A percentile compares a stretch with the other conserved stretches of the same genome.
Evolutionary conservation across 768 basidiomycete species (phyloP).

Genomic region (Hysterangium stoloniferum): DNA sequence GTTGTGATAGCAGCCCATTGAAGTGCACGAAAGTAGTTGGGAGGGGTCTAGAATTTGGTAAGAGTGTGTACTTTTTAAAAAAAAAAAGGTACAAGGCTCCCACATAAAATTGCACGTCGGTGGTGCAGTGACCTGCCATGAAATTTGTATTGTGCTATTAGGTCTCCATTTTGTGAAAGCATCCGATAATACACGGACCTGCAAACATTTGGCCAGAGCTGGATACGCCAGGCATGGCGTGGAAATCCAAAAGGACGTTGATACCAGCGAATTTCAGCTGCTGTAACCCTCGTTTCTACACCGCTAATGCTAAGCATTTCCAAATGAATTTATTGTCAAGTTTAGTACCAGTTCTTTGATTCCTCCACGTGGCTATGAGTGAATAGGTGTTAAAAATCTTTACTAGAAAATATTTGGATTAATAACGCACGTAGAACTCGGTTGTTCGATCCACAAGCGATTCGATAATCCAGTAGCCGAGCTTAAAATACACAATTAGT

Average conservation of each 20-base stretch:
- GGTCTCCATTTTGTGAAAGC: no score
- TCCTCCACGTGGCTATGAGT: slow-evolving; percentile 49
- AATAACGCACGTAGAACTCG: slow-evolving; percentile 40
- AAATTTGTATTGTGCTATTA: background rate
- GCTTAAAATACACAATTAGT: slow-evolving; percentile 30
- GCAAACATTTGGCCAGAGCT: slow-evolving; percentile 55
- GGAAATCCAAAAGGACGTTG: slow-evolving; percentile 58
- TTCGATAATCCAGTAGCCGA: slow-evolving; percentile 81
- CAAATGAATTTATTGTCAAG: background rate
- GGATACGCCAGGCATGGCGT: slow-evolving; percentile 66
- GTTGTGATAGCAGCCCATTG: slow-evolving; percentile 83
- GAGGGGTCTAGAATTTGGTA: slow-evolving; percentile 39
- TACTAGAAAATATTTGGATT: background rate
- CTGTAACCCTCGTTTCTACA: slow-evolving; percentile 54
- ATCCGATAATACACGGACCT: no score
- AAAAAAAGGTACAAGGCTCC: no score
- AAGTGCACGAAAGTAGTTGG: slow-evolving; percentile 71
- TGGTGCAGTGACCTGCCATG: slow-evolving; percentile 39
- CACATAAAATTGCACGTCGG: slow-evolving; percentile 67
- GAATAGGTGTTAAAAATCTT: background rate
- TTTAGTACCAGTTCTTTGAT: slow-evolving; percentile 49
- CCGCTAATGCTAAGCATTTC: background rate
- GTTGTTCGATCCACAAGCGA: slow-evolving; percentile 50
- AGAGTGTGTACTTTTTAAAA: background rate
- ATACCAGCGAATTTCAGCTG: slow-evolving; percentile 60